Evolutionary conservation across 2,329 filamentous ascomycete genomes (phyloP).

Genomic region (Xylaria sp.): DNA sequence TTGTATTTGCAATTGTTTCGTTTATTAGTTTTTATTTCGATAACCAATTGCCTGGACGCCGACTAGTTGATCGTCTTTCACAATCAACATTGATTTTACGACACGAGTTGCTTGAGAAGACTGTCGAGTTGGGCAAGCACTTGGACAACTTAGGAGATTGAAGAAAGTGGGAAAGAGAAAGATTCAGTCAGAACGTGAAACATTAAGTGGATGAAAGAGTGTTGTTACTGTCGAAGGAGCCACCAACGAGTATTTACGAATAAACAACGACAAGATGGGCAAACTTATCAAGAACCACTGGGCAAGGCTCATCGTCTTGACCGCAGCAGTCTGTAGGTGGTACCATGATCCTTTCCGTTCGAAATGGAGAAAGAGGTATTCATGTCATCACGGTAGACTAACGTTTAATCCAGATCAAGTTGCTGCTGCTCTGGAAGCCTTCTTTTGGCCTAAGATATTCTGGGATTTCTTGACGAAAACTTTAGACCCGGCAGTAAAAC

Average conservation of each 20-base stretch:
- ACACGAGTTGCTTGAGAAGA: constrained; percentile 29
- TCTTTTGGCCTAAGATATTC: constrained; percentile 99
- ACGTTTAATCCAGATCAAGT: constrained; percentile 78
- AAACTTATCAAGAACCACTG: constrained; percentile 99
- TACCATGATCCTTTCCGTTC: background rate
- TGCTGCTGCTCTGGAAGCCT: constrained; percentile 81
- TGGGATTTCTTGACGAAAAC: constrained; percentile 96
- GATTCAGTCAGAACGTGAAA: constrained; percentile 39
- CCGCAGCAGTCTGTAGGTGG: constrained; percentile 70
- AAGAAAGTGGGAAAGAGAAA: constrained; percentile 23
- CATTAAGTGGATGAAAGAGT: constrained; percentile 38
- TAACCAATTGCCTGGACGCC: constrained; percentile 34
- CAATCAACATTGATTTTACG: constrained; percentile 37
- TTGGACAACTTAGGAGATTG: constrained; percentile 38
- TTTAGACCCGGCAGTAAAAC: constrained; percentile 86
- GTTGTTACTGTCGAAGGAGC: constrained; percentile 29
- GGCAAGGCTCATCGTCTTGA: constrained; percentile 92
- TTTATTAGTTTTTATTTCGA: constrained; percentile 30
- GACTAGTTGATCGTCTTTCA: constrained; percentile 35
- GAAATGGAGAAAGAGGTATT: background rate
- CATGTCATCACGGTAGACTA: constrained; percentile 36
- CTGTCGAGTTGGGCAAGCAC: constrained; percentile 32
- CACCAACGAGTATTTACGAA: constrained; percentile 23
- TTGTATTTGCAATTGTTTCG: constrained; percentile 51
- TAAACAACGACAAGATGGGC: constrained; percentile 73